Evolutionary conservation across 2,329 filamentous ascomycete species (phyloP).

Genomic region (Plectosphaerella cucumerina): DNA sequence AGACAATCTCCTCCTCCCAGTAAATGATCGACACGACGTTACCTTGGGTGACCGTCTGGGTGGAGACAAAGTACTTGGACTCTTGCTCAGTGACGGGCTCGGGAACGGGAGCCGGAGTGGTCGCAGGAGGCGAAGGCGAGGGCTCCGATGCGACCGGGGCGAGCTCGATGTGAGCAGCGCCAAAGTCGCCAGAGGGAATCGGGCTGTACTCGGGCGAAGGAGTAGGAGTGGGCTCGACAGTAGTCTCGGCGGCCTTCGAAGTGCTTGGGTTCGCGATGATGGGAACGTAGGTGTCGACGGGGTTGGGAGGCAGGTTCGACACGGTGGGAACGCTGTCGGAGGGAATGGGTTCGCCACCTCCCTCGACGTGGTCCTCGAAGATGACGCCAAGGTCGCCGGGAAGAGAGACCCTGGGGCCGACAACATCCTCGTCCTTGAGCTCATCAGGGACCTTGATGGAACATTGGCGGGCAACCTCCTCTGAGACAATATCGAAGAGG

Average conservation of each 20-base stretch:
- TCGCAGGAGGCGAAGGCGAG: slow-evolving; percentile 4
- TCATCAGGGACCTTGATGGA: slow-evolving; percentile 52
- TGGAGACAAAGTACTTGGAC: slow-evolving; percentile 37
- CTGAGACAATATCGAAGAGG: slow-evolving; percentile 66
- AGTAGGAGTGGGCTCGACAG: neutral
- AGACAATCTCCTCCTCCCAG: slow-evolving; percentile 52
- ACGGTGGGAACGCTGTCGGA: neutral
- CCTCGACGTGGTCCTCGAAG: slow-evolving; percentile 18
- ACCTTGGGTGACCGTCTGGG: slow-evolving; percentile 47
- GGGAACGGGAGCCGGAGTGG: slow-evolving; percentile 21
- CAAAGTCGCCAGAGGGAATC: neutral
- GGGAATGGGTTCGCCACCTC: neutral
- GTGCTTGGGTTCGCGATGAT: neutral
- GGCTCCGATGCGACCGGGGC: neutral
- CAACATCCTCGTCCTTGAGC: slow-evolving; percentile 56
- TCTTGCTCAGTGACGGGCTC: slow-evolving; percentile 27
- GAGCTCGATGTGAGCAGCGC: neutral
- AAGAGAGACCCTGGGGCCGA: slow-evolving; percentile 51
- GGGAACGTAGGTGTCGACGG: neutral
- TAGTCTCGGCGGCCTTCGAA: neutral
- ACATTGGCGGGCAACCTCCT: slow-evolving; percentile 57
- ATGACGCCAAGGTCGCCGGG: slow-evolving; percentile 59
- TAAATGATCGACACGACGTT: slow-evolving; percentile 51
- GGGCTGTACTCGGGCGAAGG: slow-evolving; percentile 1
- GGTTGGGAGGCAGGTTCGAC: slow-evolving; percentile 1